A percentile compares a stretch with the other conserved stretches of the same genome.
Evolutionary conservation across 176 grass and related monocot species (phyloP).

Genomic region (Melocanna baccifera): DNA sequence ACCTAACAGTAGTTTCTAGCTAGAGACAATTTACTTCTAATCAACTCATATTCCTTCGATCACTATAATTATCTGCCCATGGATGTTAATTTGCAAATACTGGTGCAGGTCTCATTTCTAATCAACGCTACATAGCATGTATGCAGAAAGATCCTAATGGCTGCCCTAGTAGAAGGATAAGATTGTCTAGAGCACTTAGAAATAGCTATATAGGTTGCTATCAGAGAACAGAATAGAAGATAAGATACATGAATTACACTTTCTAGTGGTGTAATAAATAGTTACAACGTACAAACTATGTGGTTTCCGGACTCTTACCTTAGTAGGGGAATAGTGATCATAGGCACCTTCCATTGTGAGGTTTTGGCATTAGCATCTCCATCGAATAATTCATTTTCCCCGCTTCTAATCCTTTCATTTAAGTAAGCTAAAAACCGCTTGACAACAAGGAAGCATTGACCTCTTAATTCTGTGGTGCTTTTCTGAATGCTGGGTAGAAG

Average conservation of each 20-base stretch:
- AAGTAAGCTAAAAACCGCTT: not conserved
- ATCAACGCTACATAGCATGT: not conserved
- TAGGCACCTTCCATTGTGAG: slow-evolving; percentile 8
- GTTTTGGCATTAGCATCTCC: not conserved
- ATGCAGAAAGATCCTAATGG: not conserved
- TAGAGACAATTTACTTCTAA: not conserved
- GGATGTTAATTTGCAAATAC: slow-evolving; percentile 16
- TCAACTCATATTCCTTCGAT: not conserved
- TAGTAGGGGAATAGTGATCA: slow-evolving; percentile 1
- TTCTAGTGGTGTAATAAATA: not conserved
- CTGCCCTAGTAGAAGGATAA: not conserved
- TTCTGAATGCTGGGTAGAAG: slow-evolving; percentile 3
- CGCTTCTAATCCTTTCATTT: not conserved
- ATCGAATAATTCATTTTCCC: not conserved
- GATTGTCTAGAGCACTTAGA: not conserved
- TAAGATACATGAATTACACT: not conserved
- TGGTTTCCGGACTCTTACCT: not conserved
- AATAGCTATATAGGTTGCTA: not conserved
- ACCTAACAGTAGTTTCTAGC: not conserved
- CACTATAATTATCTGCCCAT: not conserved
- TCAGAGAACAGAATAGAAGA: not conserved
- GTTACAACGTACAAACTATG: not conserved
- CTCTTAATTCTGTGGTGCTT: not conserved
- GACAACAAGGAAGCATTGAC: not conserved
- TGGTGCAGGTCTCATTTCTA: not conserved